Conservation (phyloP, 2,329 filamentous ascomycete species). For the Ophiocordyceps camponoti-saundersi region DNA sequence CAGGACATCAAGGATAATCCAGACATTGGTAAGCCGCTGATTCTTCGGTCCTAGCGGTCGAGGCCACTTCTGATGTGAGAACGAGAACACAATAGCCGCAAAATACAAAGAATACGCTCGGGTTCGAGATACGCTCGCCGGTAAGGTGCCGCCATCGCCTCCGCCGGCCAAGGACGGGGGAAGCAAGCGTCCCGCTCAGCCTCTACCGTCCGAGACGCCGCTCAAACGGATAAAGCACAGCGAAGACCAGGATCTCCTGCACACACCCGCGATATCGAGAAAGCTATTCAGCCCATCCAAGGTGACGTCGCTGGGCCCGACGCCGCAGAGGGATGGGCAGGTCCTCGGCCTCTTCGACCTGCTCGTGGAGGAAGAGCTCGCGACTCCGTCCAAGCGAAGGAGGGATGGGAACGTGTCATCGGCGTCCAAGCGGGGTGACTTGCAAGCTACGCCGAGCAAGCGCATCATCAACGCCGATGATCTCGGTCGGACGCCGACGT, state of each 20-base stretch:
- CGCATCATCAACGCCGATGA: constrained; percentile 14
- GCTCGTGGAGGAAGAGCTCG: constrained; percentile 31
- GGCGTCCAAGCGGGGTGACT: constrained; percentile 2
- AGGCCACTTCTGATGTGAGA: neutral
- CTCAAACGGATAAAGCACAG: constrained; percentile 30
- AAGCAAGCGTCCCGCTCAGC: constrained; percentile 24
- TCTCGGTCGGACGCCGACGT: constrained; percentile 31
- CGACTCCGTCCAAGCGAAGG: constrained; percentile 29
- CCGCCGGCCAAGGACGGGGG: constrained; percentile 6
- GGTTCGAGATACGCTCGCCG: constrained; percentile 39
- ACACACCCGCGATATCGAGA: constrained; percentile 38
- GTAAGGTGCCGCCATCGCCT: constrained; percentile 27
- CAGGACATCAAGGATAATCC: constrained; percentile 62
- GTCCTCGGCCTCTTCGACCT: constrained; percentile 66
- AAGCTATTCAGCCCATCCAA: constrained; percentile 42
- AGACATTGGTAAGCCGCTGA: constrained; percentile 42
- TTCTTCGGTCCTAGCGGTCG: neutral
- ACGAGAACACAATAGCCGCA: constrained; percentile 25
- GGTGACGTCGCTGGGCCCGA: constrained; percentile 53
- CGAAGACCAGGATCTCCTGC: constrained; percentile 26
- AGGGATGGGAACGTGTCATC: constrained; percentile 6
- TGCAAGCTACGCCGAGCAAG: constrained; percentile 31
- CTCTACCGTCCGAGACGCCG: constrained; percentile 23
- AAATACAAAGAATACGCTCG: constrained; percentile 68
- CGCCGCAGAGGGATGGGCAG: constrained; percentile 62